phyloP scores from a whole-genome alignment of 164 flowering plant species.

The Amborella trichopoda region DNA sequence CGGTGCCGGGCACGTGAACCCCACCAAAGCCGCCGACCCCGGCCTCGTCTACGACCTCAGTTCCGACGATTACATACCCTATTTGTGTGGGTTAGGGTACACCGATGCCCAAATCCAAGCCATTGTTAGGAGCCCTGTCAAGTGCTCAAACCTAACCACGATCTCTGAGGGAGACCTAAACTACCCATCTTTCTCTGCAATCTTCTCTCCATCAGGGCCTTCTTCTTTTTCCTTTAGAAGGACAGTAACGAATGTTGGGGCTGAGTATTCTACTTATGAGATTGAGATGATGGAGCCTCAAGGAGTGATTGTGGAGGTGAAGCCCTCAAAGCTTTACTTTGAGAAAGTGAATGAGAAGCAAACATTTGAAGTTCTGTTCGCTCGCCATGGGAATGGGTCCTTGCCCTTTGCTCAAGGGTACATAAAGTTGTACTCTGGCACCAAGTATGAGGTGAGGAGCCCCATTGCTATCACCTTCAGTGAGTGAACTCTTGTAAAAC shows the following conservation, averaged over 20 bases:
- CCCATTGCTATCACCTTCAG: too few species aligned
- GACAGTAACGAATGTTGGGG: constrained; percentile 36
- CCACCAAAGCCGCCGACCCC: constrained; percentile 64
- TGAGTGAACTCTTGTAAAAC: too few species aligned
- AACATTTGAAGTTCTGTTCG: constrained; percentile 8
- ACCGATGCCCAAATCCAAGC: constrained; percentile 27
- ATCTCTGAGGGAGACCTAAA: constrained; percentile 33
- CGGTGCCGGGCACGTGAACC: constrained; percentile 84
- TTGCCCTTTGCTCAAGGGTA: constrained; percentile 2
- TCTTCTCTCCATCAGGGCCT: too few species aligned
- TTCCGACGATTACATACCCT: constrained; percentile 46
- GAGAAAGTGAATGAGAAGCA: constrained; percentile 16
- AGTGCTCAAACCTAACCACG: constrained; percentile 25
- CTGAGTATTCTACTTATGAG: constrained; percentile 14
- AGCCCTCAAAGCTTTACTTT: constrained; percentile 18
- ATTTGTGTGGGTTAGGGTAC: constrained; percentile 66
- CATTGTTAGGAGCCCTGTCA: constrained; percentile 22
- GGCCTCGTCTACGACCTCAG: constrained; percentile 79
- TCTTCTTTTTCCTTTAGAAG: constrained; percentile 9
- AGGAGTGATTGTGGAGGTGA: constrained; percentile 22
- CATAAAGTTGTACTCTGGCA: constrained; percentile 1
- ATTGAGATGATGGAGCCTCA: constrained; percentile 10
- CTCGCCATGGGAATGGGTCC: background rate
- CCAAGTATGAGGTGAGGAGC: too few species aligned
- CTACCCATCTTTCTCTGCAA: constrained; percentile 88